Conservation (phyloP, 331 rosid species). For the Quercus lobata region DNA sequence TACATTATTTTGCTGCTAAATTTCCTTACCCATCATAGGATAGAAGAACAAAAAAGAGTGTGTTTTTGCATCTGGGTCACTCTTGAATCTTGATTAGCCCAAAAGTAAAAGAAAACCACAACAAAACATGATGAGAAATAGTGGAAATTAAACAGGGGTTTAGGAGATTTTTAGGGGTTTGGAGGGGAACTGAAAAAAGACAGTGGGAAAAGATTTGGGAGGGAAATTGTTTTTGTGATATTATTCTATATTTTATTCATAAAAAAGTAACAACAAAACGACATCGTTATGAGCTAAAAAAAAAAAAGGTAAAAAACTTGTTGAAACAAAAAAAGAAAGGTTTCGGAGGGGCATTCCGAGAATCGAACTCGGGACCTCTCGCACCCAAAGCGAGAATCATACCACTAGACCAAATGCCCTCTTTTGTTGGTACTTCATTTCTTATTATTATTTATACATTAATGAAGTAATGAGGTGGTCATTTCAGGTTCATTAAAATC, state of each 20-base stretch:
- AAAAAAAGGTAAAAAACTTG: too few relatives aligned
- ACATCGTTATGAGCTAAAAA: too few relatives aligned
- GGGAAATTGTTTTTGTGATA: background rate
- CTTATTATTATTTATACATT: too few relatives aligned
- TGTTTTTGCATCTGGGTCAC: background rate
- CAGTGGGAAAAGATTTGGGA: background rate
- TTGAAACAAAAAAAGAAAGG: too few relatives aligned
- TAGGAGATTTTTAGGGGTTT: constrained; percentile 12
- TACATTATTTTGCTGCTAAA: background rate
- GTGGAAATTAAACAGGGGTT: too few relatives aligned
- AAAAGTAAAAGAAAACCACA: constrained; percentile 4
- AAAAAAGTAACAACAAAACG: too few relatives aligned
- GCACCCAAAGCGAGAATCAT: constrained; percentile 63
- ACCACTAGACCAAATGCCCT: constrained; percentile 67
- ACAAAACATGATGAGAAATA: background rate
- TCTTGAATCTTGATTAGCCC: background rate
- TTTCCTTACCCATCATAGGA: background rate
- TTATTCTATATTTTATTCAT: too few relatives aligned
- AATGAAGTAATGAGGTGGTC: too few relatives aligned
- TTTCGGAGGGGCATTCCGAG: constrained; percentile 39
- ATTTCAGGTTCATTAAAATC: too few relatives aligned
- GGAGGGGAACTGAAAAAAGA: constrained; percentile 18
- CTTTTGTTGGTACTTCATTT: too few relatives aligned
- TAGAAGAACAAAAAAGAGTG: background rate
- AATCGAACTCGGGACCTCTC: constrained; percentile 68